Evolutionary conservation across 352 stramenopile genomes (phyloP).

Genomic region (Phytophthora sp.): DNA sequence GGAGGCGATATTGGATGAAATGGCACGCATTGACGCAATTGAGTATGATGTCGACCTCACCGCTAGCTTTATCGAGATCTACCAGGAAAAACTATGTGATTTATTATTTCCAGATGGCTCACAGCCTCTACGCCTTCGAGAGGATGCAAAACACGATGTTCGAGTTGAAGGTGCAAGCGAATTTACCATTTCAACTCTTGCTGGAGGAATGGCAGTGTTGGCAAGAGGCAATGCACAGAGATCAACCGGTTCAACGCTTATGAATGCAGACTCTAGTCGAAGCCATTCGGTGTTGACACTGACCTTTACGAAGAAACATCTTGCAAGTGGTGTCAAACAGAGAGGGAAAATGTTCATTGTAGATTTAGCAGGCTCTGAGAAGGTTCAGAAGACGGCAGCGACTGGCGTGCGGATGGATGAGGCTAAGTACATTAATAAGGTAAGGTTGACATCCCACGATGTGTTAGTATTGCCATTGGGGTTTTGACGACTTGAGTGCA

Average conservation of each 20-base stretch:
- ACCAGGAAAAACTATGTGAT: conserved; percentile 70
- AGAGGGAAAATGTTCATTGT: conserved; percentile 57
- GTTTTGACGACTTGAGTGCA: no score
- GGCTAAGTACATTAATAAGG: conserved; percentile 78
- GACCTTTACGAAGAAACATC: conserved; percentile 41
- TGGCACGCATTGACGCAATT: conserved; percentile 9
- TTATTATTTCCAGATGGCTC: conserved; percentile 49
- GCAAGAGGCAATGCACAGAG: conserved; percentile 44
- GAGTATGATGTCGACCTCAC: conserved; percentile 45
- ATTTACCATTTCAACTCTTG: conserved; percentile 39
- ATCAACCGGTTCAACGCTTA: conserved; percentile 48
- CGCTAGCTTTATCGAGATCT: conserved; percentile 73
- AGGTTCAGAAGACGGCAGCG: conserved; percentile 54
- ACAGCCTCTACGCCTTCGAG: conserved; percentile 44
- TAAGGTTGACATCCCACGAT: conserved; percentile 3
- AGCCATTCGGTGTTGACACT: conserved; percentile 78
- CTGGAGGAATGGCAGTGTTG: conserved; percentile 40
- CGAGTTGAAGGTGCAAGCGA: conserved; percentile 61
- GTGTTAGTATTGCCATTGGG: not conserved
- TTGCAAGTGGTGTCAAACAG: conserved; percentile 5
- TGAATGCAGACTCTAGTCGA: conserved; percentile 73
- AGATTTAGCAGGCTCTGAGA: conserved; percentile 77
- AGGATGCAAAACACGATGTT: conserved; percentile 43
- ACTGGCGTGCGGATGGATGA: conserved; percentile 67
- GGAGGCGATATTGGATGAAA: conserved; percentile 35